Evolutionary conservation across 192 early-diverging fungal species (phyloP), one percentile per base, ranked within the genome.

Genomic region (Rhizophagus sp.): DNA sequence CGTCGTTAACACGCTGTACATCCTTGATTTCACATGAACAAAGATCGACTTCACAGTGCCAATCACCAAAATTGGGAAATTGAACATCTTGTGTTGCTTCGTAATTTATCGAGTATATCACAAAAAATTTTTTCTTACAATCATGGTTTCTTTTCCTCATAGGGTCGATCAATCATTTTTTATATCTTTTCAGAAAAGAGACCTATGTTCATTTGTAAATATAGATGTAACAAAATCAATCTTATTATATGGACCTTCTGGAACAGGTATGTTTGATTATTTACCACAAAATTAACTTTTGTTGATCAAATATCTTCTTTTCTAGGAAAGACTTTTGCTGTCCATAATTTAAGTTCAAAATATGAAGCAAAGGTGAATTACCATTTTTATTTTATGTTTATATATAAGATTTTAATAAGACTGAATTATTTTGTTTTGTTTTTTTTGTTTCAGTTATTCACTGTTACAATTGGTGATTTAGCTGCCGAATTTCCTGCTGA

Each of bases 401-500:
- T 25, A 63, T 25, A 63, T 30, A 25, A 24, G 24, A 7, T 12
- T 30, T 27, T 30, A 65, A 27, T 30, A 6, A n/a, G 5, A 0
- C 33, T 69, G 22, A n/a, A 4, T 70, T 15, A n/a, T 22, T 22
- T 17, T 22, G 17, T n/a, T 0, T 76, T 79, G 44, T 82, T 79
- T 73, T 64, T 25, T 4, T 72, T 76, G 30, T 62, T 64, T 12
- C 77, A 82, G 75, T 63, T 83, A 2, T 78, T 73, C 13, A 82
- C 73, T 19, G 34, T 81, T 30, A 84, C 84, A 6, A 76, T 88
- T 36, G 87, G 87, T 30, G 82, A 84, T 73, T 73, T 88, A 13
- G 84, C 85, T 13, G 61, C 79, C 3, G 81, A 85, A 70, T 85
- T 83, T 63, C 81, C 85, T 17, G 85, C 83, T 41, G 80, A 85